A percentile compares a stretch with the other conserved stretches of the same genome.
phyloP scores from a whole-genome alignment of 768 basidiomycete genomes.

The Coprinopsis marcescibilis region DNA sequence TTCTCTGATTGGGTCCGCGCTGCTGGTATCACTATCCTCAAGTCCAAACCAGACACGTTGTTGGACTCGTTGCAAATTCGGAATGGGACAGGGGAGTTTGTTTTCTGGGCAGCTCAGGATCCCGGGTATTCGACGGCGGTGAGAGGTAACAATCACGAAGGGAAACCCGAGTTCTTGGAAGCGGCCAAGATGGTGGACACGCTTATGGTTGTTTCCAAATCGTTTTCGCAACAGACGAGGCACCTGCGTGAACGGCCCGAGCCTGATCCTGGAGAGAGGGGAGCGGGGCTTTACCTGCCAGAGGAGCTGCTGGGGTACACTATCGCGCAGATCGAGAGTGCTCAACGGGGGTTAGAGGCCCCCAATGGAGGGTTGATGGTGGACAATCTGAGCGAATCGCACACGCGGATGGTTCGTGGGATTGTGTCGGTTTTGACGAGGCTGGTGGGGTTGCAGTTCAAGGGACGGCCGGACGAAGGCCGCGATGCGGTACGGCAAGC shows the following conservation, averaged over 20 bases:
- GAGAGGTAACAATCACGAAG: slow-evolving; percentile 44
- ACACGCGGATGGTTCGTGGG: slow-evolving; percentile 71
- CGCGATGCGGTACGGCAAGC: slow-evolving; percentile 74
- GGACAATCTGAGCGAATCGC: slow-evolving; percentile 74
- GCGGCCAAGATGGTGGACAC: slow-evolving; percentile 82
- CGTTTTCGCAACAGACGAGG: slow-evolving; percentile 78
- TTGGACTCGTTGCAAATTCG: slow-evolving; percentile 70
- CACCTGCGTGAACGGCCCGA: slow-evolving; percentile 76
- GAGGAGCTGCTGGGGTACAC: slow-evolving; percentile 91
- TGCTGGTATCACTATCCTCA: slow-evolving; percentile 84
- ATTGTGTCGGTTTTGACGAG: slow-evolving; percentile 65
- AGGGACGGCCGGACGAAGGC: slow-evolving; percentile 65
- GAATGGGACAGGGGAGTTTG: slow-evolving; percentile 83
- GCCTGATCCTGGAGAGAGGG: slow-evolving; percentile 67
- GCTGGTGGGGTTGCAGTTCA: slow-evolving; percentile 64
- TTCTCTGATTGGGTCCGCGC: slow-evolving; percentile 89
- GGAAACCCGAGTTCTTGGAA: slow-evolving; percentile 50
- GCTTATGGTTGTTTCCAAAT: slow-evolving; percentile 70
- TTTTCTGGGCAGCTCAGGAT: slow-evolving; percentile 85
- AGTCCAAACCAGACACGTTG: slow-evolving; percentile 68
- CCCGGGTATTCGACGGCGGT: slow-evolving; percentile 55
- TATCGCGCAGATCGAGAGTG: slow-evolving; percentile 72
- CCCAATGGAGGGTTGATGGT: slow-evolving; percentile 47
- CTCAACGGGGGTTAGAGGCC: slow-evolving; percentile 56
- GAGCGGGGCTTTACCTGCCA: slow-evolving; percentile 84